Base-by-base conservation (phyloP, 495 filamentous ascomycete genomes). In the Hypomontagnella submonticulosa region DNA sequence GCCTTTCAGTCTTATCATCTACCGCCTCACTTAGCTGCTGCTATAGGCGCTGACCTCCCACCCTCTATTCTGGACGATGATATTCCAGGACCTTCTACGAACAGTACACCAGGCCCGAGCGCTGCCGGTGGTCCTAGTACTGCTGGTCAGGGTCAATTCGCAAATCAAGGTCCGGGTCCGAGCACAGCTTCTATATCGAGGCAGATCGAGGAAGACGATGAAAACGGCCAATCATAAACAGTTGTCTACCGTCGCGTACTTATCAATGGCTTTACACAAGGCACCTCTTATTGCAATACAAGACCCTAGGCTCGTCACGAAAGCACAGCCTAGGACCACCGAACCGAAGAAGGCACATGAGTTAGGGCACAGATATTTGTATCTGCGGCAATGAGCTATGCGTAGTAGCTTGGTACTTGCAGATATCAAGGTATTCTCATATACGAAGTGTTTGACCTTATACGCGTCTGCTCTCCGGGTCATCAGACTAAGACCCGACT, bases 141-240 rank as follows among this genome's bases (percentile, higher is more conserved):
- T 7, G 66, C 66, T 6, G 69, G 69, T 2, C 52, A 59, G 16
- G 48, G 61, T 9, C 36, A 69, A 4, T 69, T 66, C 53, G 36
- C 38, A 16, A 60, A 41, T 15, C 38, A 37, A 12, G 48, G 30
- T 13, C 27, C 57, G 4, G 66, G 70, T 1, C 66, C 70, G 20
- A 72, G 61, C 18, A 73, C 71, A 15, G 69, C 69, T 46, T 56
- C 69, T 23, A 70, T 74, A 66, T 66, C 59, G 50, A 66, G 49
- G n/a, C 60, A 37, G 11, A 16, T 44, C 13, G 54, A 65, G 11
- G 63, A 62, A 7, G 66, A 67, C 2, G 69, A 70, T 12, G 56
- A 55, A 6, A 20, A 13, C 33, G 13, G n/a, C 8, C 38, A 34
- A 20, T 44, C 55, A 41, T 69, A 69, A 30, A 42, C 6, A n/a